Conservation (phyloP, 1,139 yeast genomes). For the Yueomyces sp. region DNA sequence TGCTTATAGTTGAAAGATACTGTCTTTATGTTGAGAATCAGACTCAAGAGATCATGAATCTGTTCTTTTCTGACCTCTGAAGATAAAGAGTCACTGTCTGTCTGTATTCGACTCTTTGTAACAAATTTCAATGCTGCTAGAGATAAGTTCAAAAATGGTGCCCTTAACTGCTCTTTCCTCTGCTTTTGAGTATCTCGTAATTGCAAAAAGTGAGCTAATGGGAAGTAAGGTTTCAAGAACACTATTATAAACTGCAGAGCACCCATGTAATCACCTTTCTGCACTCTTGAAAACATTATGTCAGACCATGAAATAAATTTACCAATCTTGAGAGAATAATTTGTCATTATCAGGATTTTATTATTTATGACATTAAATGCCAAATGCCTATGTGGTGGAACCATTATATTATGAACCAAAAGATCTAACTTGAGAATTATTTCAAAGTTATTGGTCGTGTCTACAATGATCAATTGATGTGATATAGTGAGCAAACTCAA, state of each 20-base stretch:
- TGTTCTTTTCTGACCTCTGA: constrained; percentile 5
- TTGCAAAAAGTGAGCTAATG: constrained; percentile 9
- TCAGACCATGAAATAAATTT: constrained; percentile 22
- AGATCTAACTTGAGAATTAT: constrained; percentile 32
- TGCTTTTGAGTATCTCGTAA: constrained; percentile 22
- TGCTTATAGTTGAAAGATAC: constrained; percentile 2
- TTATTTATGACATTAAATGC: constrained; percentile 19
- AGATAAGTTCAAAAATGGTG: constrained; percentile 42
- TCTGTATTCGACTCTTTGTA: constrained; percentile 1
- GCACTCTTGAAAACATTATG: constrained; percentile 17
- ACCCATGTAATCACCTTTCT: constrained; percentile 26
- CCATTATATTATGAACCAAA: constrained; percentile 28
- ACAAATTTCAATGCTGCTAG: constrained; percentile 19
- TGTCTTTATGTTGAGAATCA: constrained; percentile 6
- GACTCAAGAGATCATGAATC: constrained; percentile 6
- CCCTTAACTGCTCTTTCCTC: constrained; percentile 38
- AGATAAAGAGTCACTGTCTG: neutral
- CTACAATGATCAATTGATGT: constrained; percentile 27
- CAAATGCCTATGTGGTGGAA: constrained; percentile 28
- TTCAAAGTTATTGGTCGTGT: constrained; percentile 28
- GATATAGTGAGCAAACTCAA: constrained; percentile 39
- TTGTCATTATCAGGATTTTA: constrained; percentile 14
- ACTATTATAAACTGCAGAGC: constrained; percentile 32
- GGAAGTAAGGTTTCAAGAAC: constrained; percentile 30
- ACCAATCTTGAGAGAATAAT: constrained; percentile 16